A percentile compares a stretch with the other conserved stretches of the same genome.
Evolutionary conservation across 129 eudicot genomes (phyloP).

Genomic region (Helianthus annuus): HanXRQr2.0-SUNRISE NC_035445.2:136378885-136379384

Average conservation of each 20-base stretch:
- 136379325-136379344: conserved; percentile 80
- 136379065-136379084: conserved; percentile 62
- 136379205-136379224: background rate
- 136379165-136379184: background rate
- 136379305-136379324: conserved; percentile 58
- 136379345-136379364: conserved; percentile 90
- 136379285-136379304: conserved; percentile 74
- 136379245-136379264: background rate
- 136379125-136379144: background rate
- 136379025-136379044: conserved; percentile 19
- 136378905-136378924: background rate
- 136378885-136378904: background rate
- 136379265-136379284: conserved; percentile 75
- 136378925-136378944: background rate
- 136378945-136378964: background rate
- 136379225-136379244: background rate
- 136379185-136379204: background rate
- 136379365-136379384: conserved; percentile 45
- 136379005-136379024: background rate
- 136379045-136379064: conserved; percentile 44
- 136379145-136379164: background rate
- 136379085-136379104: conserved; percentile 64
- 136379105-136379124: conserved; percentile 57
- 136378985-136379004: background rate
- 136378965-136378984: background rate